These are phyloP conservation scores for Camelina laxa DNA, from an alignment of 345 rosid species.

Conservation along the genomic window DNA sequence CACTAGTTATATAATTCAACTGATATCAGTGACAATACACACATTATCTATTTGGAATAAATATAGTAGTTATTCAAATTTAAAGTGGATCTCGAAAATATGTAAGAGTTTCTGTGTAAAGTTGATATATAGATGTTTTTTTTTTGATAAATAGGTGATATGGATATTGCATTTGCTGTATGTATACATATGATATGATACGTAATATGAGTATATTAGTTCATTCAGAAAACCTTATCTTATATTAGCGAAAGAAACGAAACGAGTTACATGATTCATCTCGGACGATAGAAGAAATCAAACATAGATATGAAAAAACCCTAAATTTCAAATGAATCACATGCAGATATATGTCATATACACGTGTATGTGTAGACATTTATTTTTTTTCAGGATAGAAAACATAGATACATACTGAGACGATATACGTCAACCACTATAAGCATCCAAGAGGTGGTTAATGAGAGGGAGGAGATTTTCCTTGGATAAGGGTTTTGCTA, in stretches of 20 bases:
- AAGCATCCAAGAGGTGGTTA: slow-evolving; percentile 36
- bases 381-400: not conserved
- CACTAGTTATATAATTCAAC: not conserved
- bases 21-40: not conserved
- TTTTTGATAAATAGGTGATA: not conserved
- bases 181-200: not conserved
- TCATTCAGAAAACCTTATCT: not conserved
- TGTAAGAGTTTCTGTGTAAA: not conserved
- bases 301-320: not conserved
- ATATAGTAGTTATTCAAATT: not conserved
- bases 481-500: slow-evolving; percentile 39
- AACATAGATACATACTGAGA: not conserved
- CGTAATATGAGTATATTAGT: not conserved
- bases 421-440: not conserved
- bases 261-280: slow-evolving; percentile 20
- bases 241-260: not conserved
- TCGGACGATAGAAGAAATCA: not conserved
- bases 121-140: too few species aligned
- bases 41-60: not conserved
- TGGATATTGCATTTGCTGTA: not conserved
- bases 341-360: not conserved
- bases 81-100: not conserved
- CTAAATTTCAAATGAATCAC: not conserved
- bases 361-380: slow-evolving; percentile 14
- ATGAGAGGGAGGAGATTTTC: slow-evolving; percentile 35